Base-by-base conservation (phyloP, 1,284 basidiomycete species). In the Marasmius oreades region DNA sequence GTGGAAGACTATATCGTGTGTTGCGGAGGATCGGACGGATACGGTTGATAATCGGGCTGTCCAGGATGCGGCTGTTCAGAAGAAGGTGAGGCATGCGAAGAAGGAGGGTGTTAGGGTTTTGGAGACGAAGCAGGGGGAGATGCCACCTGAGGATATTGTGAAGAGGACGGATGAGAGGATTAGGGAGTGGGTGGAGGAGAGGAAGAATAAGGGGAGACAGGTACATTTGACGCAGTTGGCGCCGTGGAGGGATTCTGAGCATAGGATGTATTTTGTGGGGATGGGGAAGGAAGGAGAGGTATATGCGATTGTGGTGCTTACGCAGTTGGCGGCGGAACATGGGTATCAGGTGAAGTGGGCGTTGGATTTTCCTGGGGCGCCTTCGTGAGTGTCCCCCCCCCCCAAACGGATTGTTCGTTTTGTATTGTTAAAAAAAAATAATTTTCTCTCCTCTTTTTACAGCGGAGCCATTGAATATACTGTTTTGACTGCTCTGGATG, bases 281-380 rank as follows among this genome's bases (percentile, higher is more conserved):
- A n/a, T 11, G 47, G 28, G 1, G 34, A 18, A 3, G 52, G 33
- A 18, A 3, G 52, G 33, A 18, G 31, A 80, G 66, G 75, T 80
- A 10, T 70, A 73, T 59, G 75, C 74, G 1, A 66, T 84, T 56
- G 78, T 84, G 53, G 80, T 82, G 23, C 67, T 84, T 4, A 77
- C 81, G 8, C 78, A 81, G 66, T 72, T 85, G 14, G 70, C 80
- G 4, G 71, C 78, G 3, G 65, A 70, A 55, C 70, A 79, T 56
- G 81, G 81, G 5, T 78, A 74, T 67, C 82, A 84, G 65, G 77
- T 83, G 67, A 84, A 84, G 66, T 84, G 79, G 78, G 76, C 79
- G 2, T 70, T 83, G 42, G 78, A 79, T 62, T 84, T 83, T 70
- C 79, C 80, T 8, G 73, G 16, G 68, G 73, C 64, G 6, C 53